Evolutionary conservation across 306 rosid genomes (phyloP).

Genomic region (Glycine soja): DNA sequence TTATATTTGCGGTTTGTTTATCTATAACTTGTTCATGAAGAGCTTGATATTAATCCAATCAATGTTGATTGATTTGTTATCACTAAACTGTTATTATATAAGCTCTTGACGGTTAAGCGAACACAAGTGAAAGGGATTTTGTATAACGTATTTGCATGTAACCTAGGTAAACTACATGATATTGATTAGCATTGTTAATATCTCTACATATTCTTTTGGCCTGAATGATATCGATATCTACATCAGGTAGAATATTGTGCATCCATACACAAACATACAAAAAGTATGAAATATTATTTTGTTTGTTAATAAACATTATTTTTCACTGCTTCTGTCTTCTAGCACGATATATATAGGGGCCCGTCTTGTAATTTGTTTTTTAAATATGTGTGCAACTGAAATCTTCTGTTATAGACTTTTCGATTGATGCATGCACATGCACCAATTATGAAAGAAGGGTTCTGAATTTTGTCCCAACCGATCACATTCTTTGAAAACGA

Average conservation of each 20-base stretch:
- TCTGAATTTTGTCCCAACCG: constrained; percentile 12
- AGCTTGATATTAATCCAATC: neutral
- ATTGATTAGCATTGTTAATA: constrained; percentile 8
- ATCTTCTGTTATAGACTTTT: neutral
- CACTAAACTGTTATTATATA: neutral
- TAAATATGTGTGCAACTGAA: neutral
- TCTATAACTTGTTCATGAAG: neutral
- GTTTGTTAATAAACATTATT: neutral
- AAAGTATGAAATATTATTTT: neutral
- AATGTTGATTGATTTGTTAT: neutral
- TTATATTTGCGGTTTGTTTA: neutral
- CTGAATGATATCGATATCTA: too few relatives aligned
- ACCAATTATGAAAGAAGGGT: neutral
- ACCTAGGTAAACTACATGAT: constrained; percentile 6
- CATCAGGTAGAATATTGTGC: too few relatives aligned
- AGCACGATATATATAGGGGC: neutral
- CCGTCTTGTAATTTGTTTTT: neutral
- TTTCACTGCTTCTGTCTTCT: neutral
- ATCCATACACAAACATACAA: too few relatives aligned
- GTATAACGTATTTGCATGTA: constrained; percentile 16
- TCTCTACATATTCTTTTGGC: neutral
- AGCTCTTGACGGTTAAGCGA: neutral
- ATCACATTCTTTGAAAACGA: constrained; percentile 13
- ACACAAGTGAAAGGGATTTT: constrained; percentile 19
- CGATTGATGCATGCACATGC: neutral